Evolutionary conservation across 371 early-diverging fungal species (phyloP).

Genomic region (Apophysomyces trapeziformis): DNA sequence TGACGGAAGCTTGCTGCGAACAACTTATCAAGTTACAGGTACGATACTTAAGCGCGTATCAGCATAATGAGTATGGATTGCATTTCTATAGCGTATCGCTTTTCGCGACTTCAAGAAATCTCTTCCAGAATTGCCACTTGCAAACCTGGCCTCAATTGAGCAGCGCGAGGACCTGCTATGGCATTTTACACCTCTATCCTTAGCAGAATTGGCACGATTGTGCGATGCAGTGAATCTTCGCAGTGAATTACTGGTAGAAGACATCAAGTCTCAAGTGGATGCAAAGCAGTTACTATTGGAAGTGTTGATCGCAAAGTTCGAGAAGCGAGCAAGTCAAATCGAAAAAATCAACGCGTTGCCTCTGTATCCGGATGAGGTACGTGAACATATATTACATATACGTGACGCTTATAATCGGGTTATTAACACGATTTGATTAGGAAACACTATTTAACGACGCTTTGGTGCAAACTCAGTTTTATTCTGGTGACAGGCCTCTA

Average conservation of each 20-base stretch:
- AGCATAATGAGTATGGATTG: neutral
- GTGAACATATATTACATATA: too few species aligned
- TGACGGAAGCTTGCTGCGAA: constrained; percentile 64
- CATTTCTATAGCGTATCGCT: constrained; percentile 48
- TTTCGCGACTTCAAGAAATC: constrained; percentile 69
- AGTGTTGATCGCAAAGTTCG: constrained; percentile 61
- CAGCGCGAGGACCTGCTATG: constrained; percentile 51
- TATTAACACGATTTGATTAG: constrained; percentile 23
- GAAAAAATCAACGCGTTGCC: constrained; percentile 72
- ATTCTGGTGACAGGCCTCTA: constrained; percentile 71
- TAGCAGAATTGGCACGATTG: constrained; percentile 53
- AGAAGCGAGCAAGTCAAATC: constrained; percentile 67
- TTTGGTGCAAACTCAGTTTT: constrained; percentile 61
- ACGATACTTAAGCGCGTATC: neutral
- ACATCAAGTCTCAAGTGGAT: constrained; percentile 33
- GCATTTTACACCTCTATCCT: constrained; percentile 60
- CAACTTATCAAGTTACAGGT: constrained; percentile 68
- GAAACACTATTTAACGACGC: constrained; percentile 58
- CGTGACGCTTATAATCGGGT: neutral
- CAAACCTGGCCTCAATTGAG: constrained; percentile 73
- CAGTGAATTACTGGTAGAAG: constrained; percentile 27
- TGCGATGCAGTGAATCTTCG: constrained; percentile 66
- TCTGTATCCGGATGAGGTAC: constrained; percentile 84
- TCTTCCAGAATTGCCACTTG: constrained; percentile 76
- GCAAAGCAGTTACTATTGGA: constrained; percentile 54